Conservation (phyloP, 2,329 filamentous ascomycete genomes). For the Exophiala mesophila region DNA sequence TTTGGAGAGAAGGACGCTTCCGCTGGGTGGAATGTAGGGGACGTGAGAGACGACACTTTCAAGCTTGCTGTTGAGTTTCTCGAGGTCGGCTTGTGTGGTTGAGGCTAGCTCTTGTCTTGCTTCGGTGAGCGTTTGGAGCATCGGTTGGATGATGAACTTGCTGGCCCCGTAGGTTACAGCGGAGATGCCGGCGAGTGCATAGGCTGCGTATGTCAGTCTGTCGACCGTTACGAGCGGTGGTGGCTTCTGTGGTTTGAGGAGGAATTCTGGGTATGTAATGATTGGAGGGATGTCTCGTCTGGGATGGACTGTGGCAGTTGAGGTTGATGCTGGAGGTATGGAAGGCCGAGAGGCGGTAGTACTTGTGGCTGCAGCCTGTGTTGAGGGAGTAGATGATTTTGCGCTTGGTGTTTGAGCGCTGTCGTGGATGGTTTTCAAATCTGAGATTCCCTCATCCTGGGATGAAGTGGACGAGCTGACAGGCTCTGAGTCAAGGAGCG, state of each 20-base stretch:
- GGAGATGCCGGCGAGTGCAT: constrained; percentile 51
- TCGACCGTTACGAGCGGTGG: constrained; percentile 56
- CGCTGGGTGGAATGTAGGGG: constrained; percentile 35
- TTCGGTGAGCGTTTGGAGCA: constrained; percentile 39
- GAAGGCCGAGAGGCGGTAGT: background rate
- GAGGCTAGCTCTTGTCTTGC: constrained; percentile 54
- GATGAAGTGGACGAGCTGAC: constrained; percentile 23
- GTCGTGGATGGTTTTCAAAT: constrained; percentile 27
- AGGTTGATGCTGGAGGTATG: constrained; percentile 12
- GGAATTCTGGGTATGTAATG: constrained; percentile 63
- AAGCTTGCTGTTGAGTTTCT: constrained; percentile 53
- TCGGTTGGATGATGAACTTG: constrained; percentile 22
- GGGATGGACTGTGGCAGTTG: constrained; percentile 13
- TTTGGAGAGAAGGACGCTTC: constrained; percentile 12
- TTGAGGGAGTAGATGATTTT: background rate
- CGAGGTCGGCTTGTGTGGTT: constrained; percentile 49
- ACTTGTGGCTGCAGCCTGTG: background rate
- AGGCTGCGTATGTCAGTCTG: constrained; percentile 53
- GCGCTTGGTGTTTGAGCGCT: constrained; percentile 10
- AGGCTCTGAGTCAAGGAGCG: constrained; percentile 50
- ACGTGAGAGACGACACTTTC: constrained; percentile 48
- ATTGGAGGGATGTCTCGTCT: constrained; percentile 53
- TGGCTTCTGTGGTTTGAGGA: constrained; percentile 54
- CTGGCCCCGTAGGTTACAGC: constrained; percentile 49
- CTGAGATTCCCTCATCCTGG: constrained; percentile 8